Evolutionary conservation across 202 grass and related monocot genomes (phyloP).

Genomic region (Schoenoplectus tabernaemontani): DNA sequence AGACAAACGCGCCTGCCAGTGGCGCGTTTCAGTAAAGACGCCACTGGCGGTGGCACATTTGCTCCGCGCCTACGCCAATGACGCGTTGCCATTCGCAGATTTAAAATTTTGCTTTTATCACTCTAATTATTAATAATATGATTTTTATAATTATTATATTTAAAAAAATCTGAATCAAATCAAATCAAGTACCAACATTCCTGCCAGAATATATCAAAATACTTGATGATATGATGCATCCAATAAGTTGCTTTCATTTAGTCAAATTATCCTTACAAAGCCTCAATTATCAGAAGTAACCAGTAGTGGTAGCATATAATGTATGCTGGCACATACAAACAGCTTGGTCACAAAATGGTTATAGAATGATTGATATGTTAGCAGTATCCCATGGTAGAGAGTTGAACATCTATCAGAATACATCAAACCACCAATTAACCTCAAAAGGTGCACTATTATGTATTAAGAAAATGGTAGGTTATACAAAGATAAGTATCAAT

Average conservation of each 20-base stretch:
- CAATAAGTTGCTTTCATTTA: slow-evolving; percentile 7
- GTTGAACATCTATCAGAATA: not conserved
- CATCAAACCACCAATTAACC: not conserved
- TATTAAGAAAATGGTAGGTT: not conserved
- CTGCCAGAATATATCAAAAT: slow-evolving; percentile 10
- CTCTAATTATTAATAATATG: no score
- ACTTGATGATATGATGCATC: not conserved
- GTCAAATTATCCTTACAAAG: not conserved
- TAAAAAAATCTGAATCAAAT: no score
- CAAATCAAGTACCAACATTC: not conserved
- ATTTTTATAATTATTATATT: no score
- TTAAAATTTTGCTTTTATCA: no score
- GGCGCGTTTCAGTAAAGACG: no score
- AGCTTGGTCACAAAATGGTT: not conserved
- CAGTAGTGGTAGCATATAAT: not conserved
- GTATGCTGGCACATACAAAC: not conserved
- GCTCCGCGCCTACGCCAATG: no score
- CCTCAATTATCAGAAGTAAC: not conserved
- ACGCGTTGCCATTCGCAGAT: no score
- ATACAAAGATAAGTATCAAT: not conserved
- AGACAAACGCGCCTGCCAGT: no score
- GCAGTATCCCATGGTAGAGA: not conserved
- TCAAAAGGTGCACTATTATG: not conserved
- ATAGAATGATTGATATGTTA: not conserved
- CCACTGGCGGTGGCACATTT: no score